Evolutionary conservation across 2,329 filamentous ascomycete species (phyloP).

Genomic region (Ilyonectria destructans): DNA sequence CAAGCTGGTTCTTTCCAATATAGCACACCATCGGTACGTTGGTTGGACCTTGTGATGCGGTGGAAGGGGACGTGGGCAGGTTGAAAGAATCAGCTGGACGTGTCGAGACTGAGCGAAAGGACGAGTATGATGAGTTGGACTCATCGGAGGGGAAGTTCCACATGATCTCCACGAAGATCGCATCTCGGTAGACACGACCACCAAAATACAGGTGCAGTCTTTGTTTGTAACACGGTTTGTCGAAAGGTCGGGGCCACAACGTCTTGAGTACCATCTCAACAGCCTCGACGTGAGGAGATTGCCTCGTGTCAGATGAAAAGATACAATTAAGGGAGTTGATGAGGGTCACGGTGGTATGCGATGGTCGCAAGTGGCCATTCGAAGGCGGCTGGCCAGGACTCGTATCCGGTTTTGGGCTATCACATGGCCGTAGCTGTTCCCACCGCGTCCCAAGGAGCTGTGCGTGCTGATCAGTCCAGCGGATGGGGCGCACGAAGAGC

Average conservation of each 20-base stretch:
- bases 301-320: slow-evolving; percentile 54
- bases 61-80: slow-evolving; percentile 41
- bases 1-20: slow-evolving; percentile 64
- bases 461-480: slow-evolving; percentile 71
- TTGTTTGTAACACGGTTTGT: slow-evolving; percentile 49
- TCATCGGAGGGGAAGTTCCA: slow-evolving; percentile 61
- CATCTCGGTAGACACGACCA: slow-evolving; percentile 60
- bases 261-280: slow-evolving; percentile 63
- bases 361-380: slow-evolving; percentile 57
- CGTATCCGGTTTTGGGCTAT: slow-evolving; percentile 58
- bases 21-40: slow-evolving; percentile 62
- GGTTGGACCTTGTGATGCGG: slow-evolving; percentile 42
- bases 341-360: slow-evolving; percentile 60
- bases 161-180: slow-evolving; percentile 65
- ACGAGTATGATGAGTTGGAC: slow-evolving; percentile 48
- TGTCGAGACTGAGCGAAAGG: slow-evolving; percentile 58
- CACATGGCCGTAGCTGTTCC: slow-evolving; percentile 59
- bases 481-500: slow-evolving; percentile 69
- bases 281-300: slow-evolving; percentile 57
- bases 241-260: slow-evolving; percentile 60
- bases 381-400: slow-evolving; percentile 55
- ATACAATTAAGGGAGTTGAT: slow-evolving; percentile 62
- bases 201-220: slow-evolving; percentile 68
- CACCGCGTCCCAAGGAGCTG: slow-evolving; percentile 66
- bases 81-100: slow-evolving; percentile 52